Base-by-base conservation (phyloP, 2,329 filamentous ascomycete genomes). In the Didymella exigua region DNA sequence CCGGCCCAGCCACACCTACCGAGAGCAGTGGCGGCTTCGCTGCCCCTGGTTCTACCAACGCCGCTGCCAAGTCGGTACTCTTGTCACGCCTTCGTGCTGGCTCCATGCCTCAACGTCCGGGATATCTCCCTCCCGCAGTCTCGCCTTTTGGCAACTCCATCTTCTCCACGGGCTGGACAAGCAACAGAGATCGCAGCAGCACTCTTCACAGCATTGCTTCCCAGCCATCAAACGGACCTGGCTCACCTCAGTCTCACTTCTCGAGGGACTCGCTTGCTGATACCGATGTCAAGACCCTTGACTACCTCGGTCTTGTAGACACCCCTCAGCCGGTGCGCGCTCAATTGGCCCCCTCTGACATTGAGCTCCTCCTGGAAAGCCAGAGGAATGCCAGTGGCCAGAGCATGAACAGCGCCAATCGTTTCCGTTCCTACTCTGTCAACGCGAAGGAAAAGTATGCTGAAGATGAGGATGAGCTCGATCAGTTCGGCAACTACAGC, bases 391-490 rank as follows among this genome's bases (percentile, higher is more conserved):
- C 89, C 38, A 89, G 70, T 51, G 71, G 63, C 56, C 72, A 70
- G 38, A 73, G 89, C 68, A 84, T 91, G 62, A 89, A 88, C 61
- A 89, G 74, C 37, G 83, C 88, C 38, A 98, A 90, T 74, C 87
- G 95, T 47, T 96, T 98, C 81, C 87, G 95, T 41, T 99, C 95
- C 1, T 98, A 97, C 75, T 99, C 95, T 0, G 95, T 99, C 62
- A 99, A 99, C 76, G 96, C 96, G 51, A 97, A 96, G 76, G 93
- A 98, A 74, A 96, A 95, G 75, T 98, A 98, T 68, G 93, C 90
- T 2, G 91, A 96, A 66, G 93, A 96, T 47, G 89, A 92, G 23
- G 89, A 92, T 56, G 88, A 90, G 14, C 89, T 92, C 55, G 88
- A 90, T 14, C 91, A 89, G 56, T 86, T 86, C 68, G 81, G 82